phyloP scores from a whole-genome alignment of 352 stramenopile genomes.

The Phytophthora fragariaefolia region DNA sequence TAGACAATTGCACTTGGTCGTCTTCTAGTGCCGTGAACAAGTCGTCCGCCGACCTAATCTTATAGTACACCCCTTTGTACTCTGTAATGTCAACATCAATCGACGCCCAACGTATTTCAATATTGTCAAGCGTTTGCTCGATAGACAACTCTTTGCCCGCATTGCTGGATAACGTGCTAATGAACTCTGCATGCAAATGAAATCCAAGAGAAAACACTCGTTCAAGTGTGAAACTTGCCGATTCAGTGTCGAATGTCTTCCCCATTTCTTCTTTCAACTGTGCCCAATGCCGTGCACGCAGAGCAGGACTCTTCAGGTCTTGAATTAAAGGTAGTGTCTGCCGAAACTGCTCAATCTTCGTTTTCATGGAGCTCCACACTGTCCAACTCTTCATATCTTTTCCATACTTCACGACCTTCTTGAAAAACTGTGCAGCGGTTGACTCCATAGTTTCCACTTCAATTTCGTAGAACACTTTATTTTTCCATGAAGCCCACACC shows the following conservation, averaged over 20 bases:
- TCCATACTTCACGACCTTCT: constrained; percentile 93
- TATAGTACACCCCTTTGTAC: constrained; percentile 95
- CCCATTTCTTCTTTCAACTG: constrained; percentile 90
- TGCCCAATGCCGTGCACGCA: constrained; percentile 90
- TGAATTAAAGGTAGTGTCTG: constrained; percentile 94
- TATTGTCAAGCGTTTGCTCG: constrained; percentile 87
- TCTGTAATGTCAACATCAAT: constrained; percentile 92
- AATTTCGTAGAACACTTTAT: constrained; percentile 92
- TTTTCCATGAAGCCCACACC: constrained; percentile 93
- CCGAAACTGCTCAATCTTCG: constrained; percentile 94
- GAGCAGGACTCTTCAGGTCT: constrained; percentile 91
- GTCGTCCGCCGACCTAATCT: constrained; percentile 92
- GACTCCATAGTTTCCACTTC: constrained; percentile 93
- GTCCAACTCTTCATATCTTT: constrained; percentile 94
- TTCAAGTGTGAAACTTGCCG: constrained; percentile 82
- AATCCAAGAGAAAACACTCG: constrained; percentile 89
- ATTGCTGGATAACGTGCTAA: constrained; percentile 91
- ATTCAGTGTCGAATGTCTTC: constrained; percentile 84
- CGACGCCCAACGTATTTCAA: constrained; percentile 87
- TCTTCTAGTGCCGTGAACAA: constrained; percentile 92
- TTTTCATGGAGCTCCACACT: constrained; percentile 92
- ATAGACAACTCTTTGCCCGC: constrained; percentile 94
- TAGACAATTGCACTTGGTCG: constrained; percentile 92
- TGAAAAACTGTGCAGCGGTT: constrained; percentile 90
- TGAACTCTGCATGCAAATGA: constrained; percentile 91